phyloP scores from a whole-genome alignment of 2,329 filamentous ascomycete genomes.

The Claviceps paspali region DNA sequence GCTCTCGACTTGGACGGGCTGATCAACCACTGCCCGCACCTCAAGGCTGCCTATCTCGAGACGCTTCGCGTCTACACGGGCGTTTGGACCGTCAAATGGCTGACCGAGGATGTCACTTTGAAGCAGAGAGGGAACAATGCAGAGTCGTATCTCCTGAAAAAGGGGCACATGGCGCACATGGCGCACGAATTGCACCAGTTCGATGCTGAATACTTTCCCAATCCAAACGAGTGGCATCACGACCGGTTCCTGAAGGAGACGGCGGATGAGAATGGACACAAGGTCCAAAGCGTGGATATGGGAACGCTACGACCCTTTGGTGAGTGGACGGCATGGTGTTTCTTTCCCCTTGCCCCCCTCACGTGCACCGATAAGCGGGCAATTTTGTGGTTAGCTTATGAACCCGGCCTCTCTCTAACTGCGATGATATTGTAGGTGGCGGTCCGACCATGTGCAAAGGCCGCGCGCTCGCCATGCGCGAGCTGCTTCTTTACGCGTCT shows the following conservation, averaged over 20 bases:
- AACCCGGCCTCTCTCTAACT: neutral
- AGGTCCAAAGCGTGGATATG: slow-evolving; percentile 10
- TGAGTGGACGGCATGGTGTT: too few species aligned
- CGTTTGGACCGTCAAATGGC: slow-evolving; percentile 15
- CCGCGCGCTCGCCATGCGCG: slow-evolving; percentile 16
- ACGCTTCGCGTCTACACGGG: slow-evolving; percentile 24
- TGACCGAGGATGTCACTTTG: slow-evolving; percentile 19
- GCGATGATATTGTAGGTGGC: slow-evolving; percentile 16
- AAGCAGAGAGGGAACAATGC: slow-evolving; percentile 10
- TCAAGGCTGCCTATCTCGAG: slow-evolving; percentile 25
- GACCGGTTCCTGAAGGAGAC: slow-evolving; percentile 17
- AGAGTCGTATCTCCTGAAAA: slow-evolving; percentile 16
- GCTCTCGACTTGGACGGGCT: slow-evolving; percentile 21
- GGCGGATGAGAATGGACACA: slow-evolving; percentile 12
- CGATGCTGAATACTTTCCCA: slow-evolving; percentile 17
- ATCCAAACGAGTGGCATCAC: slow-evolving; percentile 20
- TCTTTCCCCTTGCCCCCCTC: neutral
- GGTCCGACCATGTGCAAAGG: slow-evolving; percentile 19
- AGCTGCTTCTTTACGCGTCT: slow-evolving; percentile 20
- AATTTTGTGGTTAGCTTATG: too few species aligned
- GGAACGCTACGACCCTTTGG: slow-evolving; percentile 19
- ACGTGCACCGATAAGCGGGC: too few species aligned
- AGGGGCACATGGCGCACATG: slow-evolving; percentile 21
- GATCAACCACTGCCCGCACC: slow-evolving; percentile 20
- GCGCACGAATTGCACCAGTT: slow-evolving; percentile 19